Evolutionary conservation across 192 early-diverging fungal genomes (phyloP), one percentile per base, ranked within the genome.

Genomic region (Chytriomyces hyalinus): DNA sequence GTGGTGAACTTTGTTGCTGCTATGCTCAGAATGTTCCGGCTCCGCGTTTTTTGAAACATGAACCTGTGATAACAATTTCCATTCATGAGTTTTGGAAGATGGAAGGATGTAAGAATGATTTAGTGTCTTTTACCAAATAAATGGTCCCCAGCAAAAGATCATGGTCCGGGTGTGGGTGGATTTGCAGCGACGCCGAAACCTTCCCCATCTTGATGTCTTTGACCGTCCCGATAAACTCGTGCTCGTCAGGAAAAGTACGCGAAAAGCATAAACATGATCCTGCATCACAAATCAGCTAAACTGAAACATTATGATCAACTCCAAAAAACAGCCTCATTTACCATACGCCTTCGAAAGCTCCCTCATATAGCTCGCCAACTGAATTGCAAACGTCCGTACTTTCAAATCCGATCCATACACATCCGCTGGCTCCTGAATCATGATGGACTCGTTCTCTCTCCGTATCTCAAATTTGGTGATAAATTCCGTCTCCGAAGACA

Each of bases 391-490:
- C 6, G 46, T 50, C 13, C 66, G 64, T 22, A 76, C 75, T 24
- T 45, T 47, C 36, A 76, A n/a, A 6, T 76, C 75, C 11, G 17
- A 15, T 8, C 26, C 65, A 15, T 26, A 43, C 22, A 43, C 22
- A 15, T 45, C 50, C 10, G 71, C 71, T 6, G 71, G 46, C 26
- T 76, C 75, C 46, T 76, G 75, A 59, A 76, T 46, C 65, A 76
- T 68, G 13, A 76, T 47, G 49, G n/a, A 43, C 10, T 43, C 65
- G 11, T 20, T 50, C 20, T 67, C 65, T 43, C 68, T 76, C 43
- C 63, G 22, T 65, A 76, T 76, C 68, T 68, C 65, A 50, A 76
- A 73, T 15, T 63, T 61, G 8, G 71, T 73, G 6, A 73, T 73
- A 49, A 73, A 73, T 17, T 73, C 71, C 10, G 71, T 73, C 45